phyloP scores from a whole-genome alignment of 495 filamentous ascomycete species.

The Penicillium bialowiezense region DNA sequence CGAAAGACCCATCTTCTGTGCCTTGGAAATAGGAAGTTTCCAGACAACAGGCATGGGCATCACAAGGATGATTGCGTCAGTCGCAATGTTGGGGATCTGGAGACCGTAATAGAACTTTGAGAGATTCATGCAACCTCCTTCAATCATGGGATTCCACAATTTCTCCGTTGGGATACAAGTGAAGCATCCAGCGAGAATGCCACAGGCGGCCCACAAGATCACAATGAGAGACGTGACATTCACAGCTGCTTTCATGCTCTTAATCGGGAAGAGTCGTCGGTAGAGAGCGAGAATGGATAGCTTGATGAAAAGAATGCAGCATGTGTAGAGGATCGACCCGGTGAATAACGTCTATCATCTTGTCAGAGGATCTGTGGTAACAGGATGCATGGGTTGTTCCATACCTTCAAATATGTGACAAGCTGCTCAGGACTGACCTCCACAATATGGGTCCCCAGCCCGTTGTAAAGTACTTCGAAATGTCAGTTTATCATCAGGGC shows the following conservation, averaged over 20 bases:
- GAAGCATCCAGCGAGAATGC: conserved; percentile 30
- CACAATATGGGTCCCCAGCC: conserved; percentile 20
- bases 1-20: conserved; percentile 36
- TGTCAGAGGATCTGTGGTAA: neutral
- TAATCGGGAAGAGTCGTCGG: conserved; percentile 27
- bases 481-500: neutral
- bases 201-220: conserved; percentile 25
- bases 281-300: conserved; percentile 39
- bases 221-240: conserved; percentile 11
- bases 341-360: conserved; percentile 18
- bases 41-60: conserved; percentile 51
- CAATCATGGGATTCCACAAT: conserved; percentile 24
- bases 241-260: conserved; percentile 19
- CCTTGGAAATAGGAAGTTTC: conserved; percentile 36
- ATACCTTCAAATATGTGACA: conserved; percentile 18
- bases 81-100: conserved; percentile 41
- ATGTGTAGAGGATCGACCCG: conserved; percentile 21
- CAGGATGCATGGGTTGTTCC: neutral
- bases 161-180: conserved; percentile 34
- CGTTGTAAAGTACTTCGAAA: conserved; percentile 20
- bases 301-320: conserved; percentile 27
- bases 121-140: conserved; percentile 31
- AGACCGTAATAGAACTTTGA: conserved; percentile 33
- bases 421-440: conserved; percentile 17
- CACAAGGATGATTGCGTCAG: conserved; percentile 41